Conservation (phyloP, 1,284 basidiomycete species). For the Xanthoconium separans region DNA sequence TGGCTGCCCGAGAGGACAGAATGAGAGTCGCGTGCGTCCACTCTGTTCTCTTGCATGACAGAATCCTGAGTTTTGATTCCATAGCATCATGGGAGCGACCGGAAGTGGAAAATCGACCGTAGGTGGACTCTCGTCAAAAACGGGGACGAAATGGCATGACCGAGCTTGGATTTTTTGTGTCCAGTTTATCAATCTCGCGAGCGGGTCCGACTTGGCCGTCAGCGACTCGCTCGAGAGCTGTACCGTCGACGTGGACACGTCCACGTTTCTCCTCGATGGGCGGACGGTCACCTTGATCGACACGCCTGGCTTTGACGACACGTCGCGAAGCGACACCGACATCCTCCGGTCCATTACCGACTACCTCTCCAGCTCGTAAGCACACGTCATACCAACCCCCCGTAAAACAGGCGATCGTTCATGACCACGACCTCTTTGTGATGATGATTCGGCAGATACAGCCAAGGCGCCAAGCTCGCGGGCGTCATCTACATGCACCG, state of each 20-base stretch:
- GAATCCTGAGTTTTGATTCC: slow-evolving; percentile 5
- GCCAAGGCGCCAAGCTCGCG: slow-evolving; percentile 36
- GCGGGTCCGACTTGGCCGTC: slow-evolving; percentile 30
- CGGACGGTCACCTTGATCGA: slow-evolving; percentile 32
- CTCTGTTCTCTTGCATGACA: neutral
- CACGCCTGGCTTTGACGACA: slow-evolving; percentile 42
- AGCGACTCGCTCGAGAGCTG: slow-evolving; percentile 34
- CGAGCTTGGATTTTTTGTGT: neutral
- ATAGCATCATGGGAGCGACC: slow-evolving; percentile 44
- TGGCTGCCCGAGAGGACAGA: slow-evolving; percentile 18
- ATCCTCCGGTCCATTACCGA: slow-evolving; percentile 33
- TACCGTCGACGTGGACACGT: slow-evolving; percentile 30
- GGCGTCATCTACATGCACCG: slow-evolving; percentile 56
- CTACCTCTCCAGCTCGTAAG: slow-evolving; percentile 34
- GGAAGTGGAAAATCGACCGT: slow-evolving; percentile 46
- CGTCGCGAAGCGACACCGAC: slow-evolving; percentile 35
- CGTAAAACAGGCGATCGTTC: neutral
- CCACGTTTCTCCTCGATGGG: slow-evolving; percentile 30
- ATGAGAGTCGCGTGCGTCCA: slow-evolving; percentile 28
- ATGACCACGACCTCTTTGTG: neutral
- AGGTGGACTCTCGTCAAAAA: slow-evolving; percentile 9
- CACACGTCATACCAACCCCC: neutral
- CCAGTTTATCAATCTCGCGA: slow-evolving; percentile 36
- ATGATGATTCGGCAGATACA: slow-evolving; percentile 36
- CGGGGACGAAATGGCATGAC: neutral